A percentile compares a stretch with the other conserved stretches of the same genome.
Evolutionary conservation across 2,329 filamentous ascomycete genomes (phyloP).

Genomic region (Ophiostoma montium): DNA sequence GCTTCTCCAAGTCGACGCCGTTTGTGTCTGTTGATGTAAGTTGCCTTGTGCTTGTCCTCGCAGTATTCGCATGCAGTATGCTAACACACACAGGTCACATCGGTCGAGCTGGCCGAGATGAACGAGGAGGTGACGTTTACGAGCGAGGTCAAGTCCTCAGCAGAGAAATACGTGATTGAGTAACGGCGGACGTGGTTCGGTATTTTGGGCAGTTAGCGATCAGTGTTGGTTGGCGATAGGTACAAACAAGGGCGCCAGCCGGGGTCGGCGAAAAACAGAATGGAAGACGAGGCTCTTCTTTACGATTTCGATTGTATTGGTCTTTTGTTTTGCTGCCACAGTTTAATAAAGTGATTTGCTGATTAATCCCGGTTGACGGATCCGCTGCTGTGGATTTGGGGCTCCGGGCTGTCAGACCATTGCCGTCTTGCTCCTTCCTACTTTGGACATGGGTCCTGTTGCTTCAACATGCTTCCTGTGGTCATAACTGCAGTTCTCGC

Average conservation of each 20-base stretch:
- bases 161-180: constrained; percentile 65
- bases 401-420: not conserved
- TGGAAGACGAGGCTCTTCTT: not conserved
- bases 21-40: constrained; percentile 75
- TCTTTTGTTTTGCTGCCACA: not conserved
- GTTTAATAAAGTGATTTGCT: too few species aligned
- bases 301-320: not conserved
- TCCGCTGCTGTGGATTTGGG: too few species aligned
- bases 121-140: constrained; percentile 69
- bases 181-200: constrained; percentile 23
- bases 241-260: not conserved
- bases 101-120: constrained; percentile 58
- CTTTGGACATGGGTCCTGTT: too few species aligned
- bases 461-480: not conserved
- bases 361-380: too few species aligned
- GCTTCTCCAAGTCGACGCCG: constrained; percentile 73
- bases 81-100: constrained; percentile 26
- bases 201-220: not conserved
- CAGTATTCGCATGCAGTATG: constrained; percentile 25
- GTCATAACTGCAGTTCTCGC: too few species aligned
- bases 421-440: not conserved
- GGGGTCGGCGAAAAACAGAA: not conserved
- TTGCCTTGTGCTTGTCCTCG: constrained; percentile 25
- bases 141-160: constrained; percentile 64
- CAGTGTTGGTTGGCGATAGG: not conserved